These are phyloP conservation scores for Syncephalastrum contaminatum DNA, from an alignment of 371 early-diverging fungal species.

Conservation along the genomic window DNA sequence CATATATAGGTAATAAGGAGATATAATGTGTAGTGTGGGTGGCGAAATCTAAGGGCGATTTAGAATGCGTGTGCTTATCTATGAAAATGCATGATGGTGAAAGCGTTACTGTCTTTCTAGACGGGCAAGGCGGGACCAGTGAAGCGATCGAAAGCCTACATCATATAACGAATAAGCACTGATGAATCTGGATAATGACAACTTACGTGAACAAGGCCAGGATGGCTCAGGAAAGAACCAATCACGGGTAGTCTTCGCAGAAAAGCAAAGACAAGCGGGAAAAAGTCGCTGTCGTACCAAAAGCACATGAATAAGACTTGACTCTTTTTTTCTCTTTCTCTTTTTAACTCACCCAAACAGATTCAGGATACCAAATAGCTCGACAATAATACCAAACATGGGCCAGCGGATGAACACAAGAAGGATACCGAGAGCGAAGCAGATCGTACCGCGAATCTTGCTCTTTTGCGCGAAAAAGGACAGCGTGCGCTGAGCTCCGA, in stretches of 20 bases:
- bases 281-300: conserved; percentile 73
- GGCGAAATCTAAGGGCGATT: too few relatives aligned
- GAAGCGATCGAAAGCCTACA: conserved; percentile 11
- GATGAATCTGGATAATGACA: too few relatives aligned
- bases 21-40: too few relatives aligned
- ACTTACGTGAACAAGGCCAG: conserved; percentile 9
- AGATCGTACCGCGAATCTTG: conserved; percentile 81
- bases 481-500: conserved; percentile 80
- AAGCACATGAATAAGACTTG: conserved; percentile 4
- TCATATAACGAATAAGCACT: background rate
- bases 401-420: conserved; percentile 85
- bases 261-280: conserved; percentile 84
- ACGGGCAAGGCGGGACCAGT: conserved; percentile 8
- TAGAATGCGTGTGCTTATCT: too few relatives aligned
- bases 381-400: conserved; percentile 76
- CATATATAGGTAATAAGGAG: too few relatives aligned
- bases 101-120: background rate
- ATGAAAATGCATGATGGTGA: too few relatives aligned
- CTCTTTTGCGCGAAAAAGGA: conserved; percentile 73
- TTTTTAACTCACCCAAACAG: conserved; percentile 75
- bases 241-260: conserved; percentile 80
- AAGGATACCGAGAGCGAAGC: conserved; percentile 80
- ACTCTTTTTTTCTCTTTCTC: background rate
- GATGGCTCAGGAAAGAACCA: conserved; percentile 62
- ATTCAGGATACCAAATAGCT: conserved; percentile 88